A percentile compares a stretch with the other conserved stretches of the same genome.
phyloP scores from a whole-genome alignment of 2,329 filamentous ascomycete species.

The Knufia petricola region DNA sequence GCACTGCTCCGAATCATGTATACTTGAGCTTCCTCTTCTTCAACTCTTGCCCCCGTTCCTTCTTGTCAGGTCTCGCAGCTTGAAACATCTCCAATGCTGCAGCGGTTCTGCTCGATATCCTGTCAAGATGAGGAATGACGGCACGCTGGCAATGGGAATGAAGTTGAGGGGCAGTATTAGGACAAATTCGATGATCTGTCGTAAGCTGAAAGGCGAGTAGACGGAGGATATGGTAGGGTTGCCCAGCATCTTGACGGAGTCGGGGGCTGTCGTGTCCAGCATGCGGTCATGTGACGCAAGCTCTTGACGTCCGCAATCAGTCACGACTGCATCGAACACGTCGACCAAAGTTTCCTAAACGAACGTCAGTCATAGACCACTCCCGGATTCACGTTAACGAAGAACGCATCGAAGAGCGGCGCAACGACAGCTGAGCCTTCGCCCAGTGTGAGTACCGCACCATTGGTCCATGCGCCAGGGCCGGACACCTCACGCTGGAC shows the following conservation, averaged over 20 bases:
- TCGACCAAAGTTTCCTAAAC: slow-evolving; percentile 61
- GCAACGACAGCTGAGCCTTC: slow-evolving; percentile 54
- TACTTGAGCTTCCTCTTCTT: slow-evolving; percentile 66
- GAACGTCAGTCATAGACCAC: neutral
- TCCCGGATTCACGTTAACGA: slow-evolving; percentile 38
- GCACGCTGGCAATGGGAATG: slow-evolving; percentile 71
- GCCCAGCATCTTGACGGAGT: slow-evolving; percentile 69
- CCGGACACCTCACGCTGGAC: too few relatives aligned
- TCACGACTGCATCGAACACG: slow-evolving; percentile 75
- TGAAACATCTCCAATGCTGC: slow-evolving; percentile 84
- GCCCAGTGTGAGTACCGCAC: slow-evolving; percentile 69
- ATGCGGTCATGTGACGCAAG: slow-evolving; percentile 59
- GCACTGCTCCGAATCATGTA: slow-evolving; percentile 83
- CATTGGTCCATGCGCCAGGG: slow-evolving; percentile 78
- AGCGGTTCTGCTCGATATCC: slow-evolving; percentile 81
- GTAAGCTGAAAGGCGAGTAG: slow-evolving; percentile 79
- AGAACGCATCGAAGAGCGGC: slow-evolving; percentile 66
- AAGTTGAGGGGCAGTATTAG: slow-evolving; percentile 75
- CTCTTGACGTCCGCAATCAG: slow-evolving; percentile 61
- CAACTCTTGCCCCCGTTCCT: slow-evolving; percentile 63
- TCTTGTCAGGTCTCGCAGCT: slow-evolving; percentile 66
- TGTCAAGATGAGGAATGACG: slow-evolving; percentile 77
- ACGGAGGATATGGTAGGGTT: slow-evolving; percentile 67
- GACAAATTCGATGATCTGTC: slow-evolving; percentile 82
- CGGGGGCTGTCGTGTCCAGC: slow-evolving; percentile 52